These are phyloP conservation scores for Golubevia sp. DNA, from an alignment of 1,284 basidiomycete genomes.

Conservation along the genomic window DNA sequence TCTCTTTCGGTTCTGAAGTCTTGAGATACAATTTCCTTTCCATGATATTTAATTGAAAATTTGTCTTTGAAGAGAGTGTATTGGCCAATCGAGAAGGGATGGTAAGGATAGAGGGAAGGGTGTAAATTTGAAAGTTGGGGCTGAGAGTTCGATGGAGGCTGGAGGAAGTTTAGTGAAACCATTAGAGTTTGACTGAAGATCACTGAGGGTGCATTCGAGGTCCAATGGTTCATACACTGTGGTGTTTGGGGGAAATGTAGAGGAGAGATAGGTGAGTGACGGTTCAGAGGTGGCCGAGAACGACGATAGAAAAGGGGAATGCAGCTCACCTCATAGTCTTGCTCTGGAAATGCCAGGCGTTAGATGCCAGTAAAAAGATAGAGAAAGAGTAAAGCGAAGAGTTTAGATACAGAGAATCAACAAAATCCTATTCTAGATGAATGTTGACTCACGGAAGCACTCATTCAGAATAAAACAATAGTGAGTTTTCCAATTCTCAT, in stretches of 20 bases:
- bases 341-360: neutral
- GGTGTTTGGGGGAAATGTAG: no score
- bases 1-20: slow-evolving; percentile 11
- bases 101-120: slow-evolving; percentile 19
- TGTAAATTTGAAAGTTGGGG: neutral
- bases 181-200: slow-evolving; percentile 16
- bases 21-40: neutral
- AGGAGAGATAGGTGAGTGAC: no score
- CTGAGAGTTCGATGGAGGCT: no score
- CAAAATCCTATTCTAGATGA: neutral
- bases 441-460: slow-evolving; percentile 6
- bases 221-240: no score
- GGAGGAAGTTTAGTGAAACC: slow-evolving; percentile 11
- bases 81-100: slow-evolving; percentile 17
- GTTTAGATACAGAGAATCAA: neutral
- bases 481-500: slow-evolving; percentile 14
- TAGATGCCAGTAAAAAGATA: no score
- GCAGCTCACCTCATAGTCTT: no score
- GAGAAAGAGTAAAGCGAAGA: neutral
- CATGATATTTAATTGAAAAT: slow-evolving; percentile 9
- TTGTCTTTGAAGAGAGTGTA: slow-evolving; percentile 15
- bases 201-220: neutral
- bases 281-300: no score
- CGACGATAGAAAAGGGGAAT: no score
- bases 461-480: slow-evolving; percentile 15